A percentile compares a stretch with the other conserved stretches of the same genome.
Conservation (phyloP, 495 filamentous ascomycete species). For the Penicillium canariense region DNA sequence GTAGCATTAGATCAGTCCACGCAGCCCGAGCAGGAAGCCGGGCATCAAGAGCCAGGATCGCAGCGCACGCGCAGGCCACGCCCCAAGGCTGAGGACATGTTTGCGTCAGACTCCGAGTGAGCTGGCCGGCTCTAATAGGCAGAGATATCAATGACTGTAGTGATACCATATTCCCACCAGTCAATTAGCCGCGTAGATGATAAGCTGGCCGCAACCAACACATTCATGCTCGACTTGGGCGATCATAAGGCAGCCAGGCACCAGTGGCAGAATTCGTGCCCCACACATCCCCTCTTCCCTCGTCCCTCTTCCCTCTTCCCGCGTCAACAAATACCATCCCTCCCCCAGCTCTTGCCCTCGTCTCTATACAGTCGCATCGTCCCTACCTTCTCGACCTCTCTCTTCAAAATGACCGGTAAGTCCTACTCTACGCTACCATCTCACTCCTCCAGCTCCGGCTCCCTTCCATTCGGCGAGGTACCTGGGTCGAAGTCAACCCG, state of each 20-base stretch:
- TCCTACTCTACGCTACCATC: not conserved
- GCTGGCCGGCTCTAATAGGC: not conserved
- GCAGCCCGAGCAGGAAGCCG: slow-evolving; percentile 21
- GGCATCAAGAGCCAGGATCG: slow-evolving; percentile 22
- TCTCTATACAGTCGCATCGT: slow-evolving; percentile 15
- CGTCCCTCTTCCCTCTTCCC: slow-evolving; percentile 21
- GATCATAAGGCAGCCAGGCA: slow-evolving; percentile 23
- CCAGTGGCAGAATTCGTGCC: slow-evolving; percentile 29
- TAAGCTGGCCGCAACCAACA: not conserved
- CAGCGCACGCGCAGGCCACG: slow-evolving; percentile 51
- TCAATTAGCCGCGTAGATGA: not conserved
- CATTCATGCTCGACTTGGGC: slow-evolving; percentile 8
- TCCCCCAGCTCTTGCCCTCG: slow-evolving; percentile 6
- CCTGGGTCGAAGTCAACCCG: not conserved
- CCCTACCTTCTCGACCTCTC: not conserved
- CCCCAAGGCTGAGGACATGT: slow-evolving; percentile 92
- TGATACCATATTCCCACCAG: slow-evolving; percentile 8
- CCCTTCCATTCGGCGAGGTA: not conserved
- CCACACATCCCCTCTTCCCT: slow-evolving; percentile 14
- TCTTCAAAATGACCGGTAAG: slow-evolving; percentile 44
- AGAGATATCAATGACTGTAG: slow-evolving; percentile 14
- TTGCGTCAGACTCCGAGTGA: slow-evolving; percentile 63
- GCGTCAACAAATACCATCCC: slow-evolving; percentile 33
- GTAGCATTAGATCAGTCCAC: slow-evolving; percentile 15
- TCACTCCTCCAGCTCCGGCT: no score